Evolutionary conservation across 2,329 filamentous ascomycete species (phyloP), one percentile per base, ranked within the genome.

Genomic region (Exophiala bonariae): DNA sequence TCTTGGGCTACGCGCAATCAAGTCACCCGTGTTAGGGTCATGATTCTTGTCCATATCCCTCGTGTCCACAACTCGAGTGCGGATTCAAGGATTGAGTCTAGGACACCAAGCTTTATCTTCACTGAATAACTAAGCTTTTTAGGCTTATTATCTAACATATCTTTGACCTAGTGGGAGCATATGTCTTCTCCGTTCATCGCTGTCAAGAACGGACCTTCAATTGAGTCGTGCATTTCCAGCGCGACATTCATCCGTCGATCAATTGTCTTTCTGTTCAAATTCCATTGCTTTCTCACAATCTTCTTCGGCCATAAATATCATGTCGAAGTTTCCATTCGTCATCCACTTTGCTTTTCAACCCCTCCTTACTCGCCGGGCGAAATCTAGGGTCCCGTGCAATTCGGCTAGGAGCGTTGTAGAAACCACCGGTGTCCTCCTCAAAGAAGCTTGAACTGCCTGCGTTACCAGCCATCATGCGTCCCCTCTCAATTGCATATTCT

Each of bases 371-470:
- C 11, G 55, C 37, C 30, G 57, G 55, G 30, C 55, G 46, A 37
- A 58, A 59, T 34, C 55, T 40, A n/a, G 57, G 55, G 40, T 59
- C 57, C 41, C 55, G 43, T 7, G 57, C 57, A 41, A 59, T 50
- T 32, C 55, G 44, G 28, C 44, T 50, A 8, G 57, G 57, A 43
- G 57, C 48, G 20, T 49, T 50, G 34, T 48, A 51, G 39, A 52
- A 51, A 8, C 42, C 53, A 39, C 47, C 47, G 4, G 45, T 47
- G 13, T 53, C 47, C 14, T 54, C 41, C 28, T 56, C 55, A 44
- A 59, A 59, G 37, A 55, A 54, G 48, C 57, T 59, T 14, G 33
- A 38, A 22, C 37, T 50, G 17, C 41, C 47, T 5, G 37, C 36
- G 11, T 41, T 43, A 13, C 51, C 46, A 32, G 44, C 39, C 23